Base-by-base conservation (phyloP, 2,329 filamentous ascomycete genomes). In the Lachnellula occidentalis region DNA sequence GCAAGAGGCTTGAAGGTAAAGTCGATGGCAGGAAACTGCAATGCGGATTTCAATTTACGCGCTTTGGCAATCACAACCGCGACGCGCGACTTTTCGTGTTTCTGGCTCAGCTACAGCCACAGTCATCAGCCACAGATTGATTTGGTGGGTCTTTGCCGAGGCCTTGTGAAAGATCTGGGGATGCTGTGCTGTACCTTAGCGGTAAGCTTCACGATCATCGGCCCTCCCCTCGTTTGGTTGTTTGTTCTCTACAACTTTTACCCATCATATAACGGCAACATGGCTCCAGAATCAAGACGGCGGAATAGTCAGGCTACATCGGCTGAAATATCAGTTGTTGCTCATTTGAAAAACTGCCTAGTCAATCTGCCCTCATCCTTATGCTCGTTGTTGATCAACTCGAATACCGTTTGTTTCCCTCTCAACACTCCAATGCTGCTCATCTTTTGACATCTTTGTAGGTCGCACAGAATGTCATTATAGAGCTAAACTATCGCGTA, bases 391-490 rank as follows among this genome's bases (percentile, higher is more conserved):
- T 81, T 99, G 48, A 83, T 92, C 64, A 95, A 92, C 73, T 82
- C 92, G 64, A 95, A 97, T 69, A 92, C 92, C 43, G 89, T 95
- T 78, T 73, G 87, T 70, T 54, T 45, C 58, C 41, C 48, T n/a
- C 22, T 5, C 17, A 43, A 36, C 15, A 27, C 43, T 15, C 48
- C n/a, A 50, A 48, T 11, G 8, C 22, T 14, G 34, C 19, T 12
- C 27, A 56, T 19, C 19, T 21, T 19, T 51, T 58, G 17, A 65
- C 48, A 17, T 43, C 43, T 34, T 34, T 34, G 22, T 45, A 95
- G 90, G 81, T 92, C 56, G 90, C 88, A 34, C 94, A 99, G 74
- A 96, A 97, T 87, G 90, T 97, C 64, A 82, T 97, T 58, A 87
- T 99, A 70, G 94, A 99, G 74, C 80, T 99, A 60, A 87, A 80